Evolutionary conservation across 73 alveolate genomes (phyloP), one percentile per base, ranked within the genome.

Genomic region (Blepharisma stoltei): DNA sequence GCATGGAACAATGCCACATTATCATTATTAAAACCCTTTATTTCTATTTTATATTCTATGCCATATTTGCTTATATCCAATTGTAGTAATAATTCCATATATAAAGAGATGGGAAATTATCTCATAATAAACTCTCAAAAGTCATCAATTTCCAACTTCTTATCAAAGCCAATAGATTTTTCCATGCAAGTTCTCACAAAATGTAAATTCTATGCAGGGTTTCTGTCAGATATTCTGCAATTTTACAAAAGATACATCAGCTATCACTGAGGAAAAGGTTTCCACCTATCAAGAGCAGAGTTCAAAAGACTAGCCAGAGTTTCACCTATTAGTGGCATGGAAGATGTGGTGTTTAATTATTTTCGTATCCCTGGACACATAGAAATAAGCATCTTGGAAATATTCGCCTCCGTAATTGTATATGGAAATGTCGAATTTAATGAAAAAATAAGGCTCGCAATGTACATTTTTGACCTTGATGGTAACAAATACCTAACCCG

Each of bases 381-480:
- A 60, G 18, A 25, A 60, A 25, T 60, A 9, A 60, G 5, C 46
- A 60, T 60, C 37, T 14, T 60, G 73, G 73, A 60, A 60, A n/a
- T 60, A 8, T 25, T 60, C 14, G 73, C 73, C 14, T n/a, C 46
- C 2, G 11, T 60, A 60, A 60, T 60, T 20, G 46, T 25, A 18
- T 60, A 60, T 60, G 37, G 46, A 14, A 14, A 14, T 25, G 1
- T 18, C 4, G 73, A 60, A 1, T 60, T n/a, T n/a, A 38, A 60
- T 8, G 46, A 14, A 60, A 60, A 60, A 60, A 60, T 60, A n/a
- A 25, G 5, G 18, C 37, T 60, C 73, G 47, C 49, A 14, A 60
- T 60, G 14, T 38, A 60, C 2, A 60, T 60, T 60, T 60, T 60
- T 60, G 73, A 60, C 46, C 23, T 60, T 60, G 73, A 60, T 38